Evolutionary conservation across 345 rosid genomes (phyloP).

Genomic region (Salix koriyanagi): DNA sequence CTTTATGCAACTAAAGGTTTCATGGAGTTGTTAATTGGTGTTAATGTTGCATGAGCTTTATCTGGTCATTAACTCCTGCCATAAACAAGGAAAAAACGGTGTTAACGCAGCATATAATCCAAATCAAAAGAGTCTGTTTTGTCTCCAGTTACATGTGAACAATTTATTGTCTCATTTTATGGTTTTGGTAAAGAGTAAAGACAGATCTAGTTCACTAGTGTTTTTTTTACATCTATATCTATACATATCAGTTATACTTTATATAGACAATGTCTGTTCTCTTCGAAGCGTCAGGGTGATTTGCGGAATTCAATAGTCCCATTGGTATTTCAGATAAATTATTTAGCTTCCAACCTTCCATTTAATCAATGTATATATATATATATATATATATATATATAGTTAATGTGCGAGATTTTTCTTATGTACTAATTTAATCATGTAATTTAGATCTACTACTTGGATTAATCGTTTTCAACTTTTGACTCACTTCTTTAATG

Average conservation of each 20-base stretch:
- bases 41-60: neutral
- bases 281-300: neutral
- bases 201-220: neutral
- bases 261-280: neutral
- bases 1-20: no score
- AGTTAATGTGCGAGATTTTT: neutral
- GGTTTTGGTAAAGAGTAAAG: slow-evolving; percentile 8
- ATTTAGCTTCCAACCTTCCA: neutral
- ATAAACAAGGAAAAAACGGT: neutral
- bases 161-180: neutral
- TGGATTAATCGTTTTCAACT: neutral
- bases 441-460: neutral
- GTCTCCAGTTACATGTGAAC: neutral
- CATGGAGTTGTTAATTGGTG: no score
- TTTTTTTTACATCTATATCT: no score
- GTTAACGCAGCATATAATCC: neutral
- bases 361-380: neutral
- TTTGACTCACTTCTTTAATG: neutral
- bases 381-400: neutral
- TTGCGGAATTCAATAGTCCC: neutral
- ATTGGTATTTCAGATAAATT: neutral
- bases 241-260: neutral
- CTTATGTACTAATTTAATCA: neutral
- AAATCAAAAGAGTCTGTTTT: slow-evolving; percentile 5
- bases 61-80: neutral